phyloP scores from a whole-genome alignment of 352 stramenopile species.

The Phytophthora foliorum region DNA sequence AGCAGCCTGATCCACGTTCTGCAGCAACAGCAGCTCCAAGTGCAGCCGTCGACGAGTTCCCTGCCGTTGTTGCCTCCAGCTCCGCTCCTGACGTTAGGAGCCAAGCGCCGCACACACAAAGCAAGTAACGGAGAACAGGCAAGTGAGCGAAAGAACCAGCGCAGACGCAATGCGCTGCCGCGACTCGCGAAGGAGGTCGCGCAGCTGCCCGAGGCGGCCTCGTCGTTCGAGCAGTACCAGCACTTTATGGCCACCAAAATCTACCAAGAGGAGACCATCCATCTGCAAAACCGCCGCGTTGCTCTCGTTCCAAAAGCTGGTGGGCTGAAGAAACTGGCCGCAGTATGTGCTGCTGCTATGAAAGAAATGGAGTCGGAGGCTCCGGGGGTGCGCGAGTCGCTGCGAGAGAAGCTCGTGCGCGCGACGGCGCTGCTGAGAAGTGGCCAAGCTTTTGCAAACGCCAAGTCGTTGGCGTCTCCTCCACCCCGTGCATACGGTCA shows the following conservation, averaged over 20 bases:
- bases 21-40: conserved; percentile 21
- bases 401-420: conserved; percentile 36
- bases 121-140: background rate
- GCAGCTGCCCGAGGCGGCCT: conserved; percentile 16
- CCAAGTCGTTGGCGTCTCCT: conserved; percentile 14
- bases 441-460: conserved; percentile 37
- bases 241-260: conserved; percentile 62
- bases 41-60: conserved; percentile 5
- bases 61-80: conserved; percentile 29
- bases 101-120: conserved; percentile 16
- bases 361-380: conserved; percentile 26
- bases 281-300: conserved; percentile 52
- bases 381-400: conserved; percentile 6
- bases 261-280: conserved; percentile 41
- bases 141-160: background rate
- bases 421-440: conserved; percentile 43
- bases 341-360: conserved; percentile 23
- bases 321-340: conserved; percentile 50
- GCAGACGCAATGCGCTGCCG: conserved; percentile 16
- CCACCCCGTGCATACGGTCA: conserved; percentile 28
- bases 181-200: conserved; percentile 6
- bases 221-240: conserved; percentile 54
- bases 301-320: conserved; percentile 40
- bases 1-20: conserved; percentile 56
- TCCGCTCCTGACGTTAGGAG: conserved; percentile 1